These are phyloP conservation scores for Dictyostelium capitatum DNA, from an alignment of 78 protist species.

Conservation along the genomic window DNA sequence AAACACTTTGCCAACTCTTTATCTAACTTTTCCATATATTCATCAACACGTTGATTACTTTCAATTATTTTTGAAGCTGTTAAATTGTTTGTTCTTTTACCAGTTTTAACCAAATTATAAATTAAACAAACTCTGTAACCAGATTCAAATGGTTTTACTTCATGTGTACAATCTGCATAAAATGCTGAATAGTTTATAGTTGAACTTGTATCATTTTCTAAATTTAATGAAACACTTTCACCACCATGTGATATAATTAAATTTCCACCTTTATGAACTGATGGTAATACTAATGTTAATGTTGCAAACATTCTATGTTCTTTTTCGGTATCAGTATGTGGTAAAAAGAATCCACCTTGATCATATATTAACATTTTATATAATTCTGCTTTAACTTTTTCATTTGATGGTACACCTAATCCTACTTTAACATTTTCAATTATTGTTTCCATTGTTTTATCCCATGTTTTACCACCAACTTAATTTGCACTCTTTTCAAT, in stretches of 20 bases:
- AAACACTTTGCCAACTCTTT: background rate
- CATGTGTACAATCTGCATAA: constrained; percentile 27
- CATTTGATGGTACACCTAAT: background rate
- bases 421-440: background rate
- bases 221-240: background rate
- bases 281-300: constrained; percentile 26
- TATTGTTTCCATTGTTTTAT: background rate
- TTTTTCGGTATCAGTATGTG: constrained; percentile 32
- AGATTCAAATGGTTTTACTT: constrained; percentile 9
- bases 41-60: background rate
- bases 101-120: constrained; percentile 3
- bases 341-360: constrained; percentile 38
- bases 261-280: constrained; percentile 35
- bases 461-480: background rate
- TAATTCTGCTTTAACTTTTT: background rate
- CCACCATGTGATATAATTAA: constrained; percentile 6
- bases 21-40: background rate
- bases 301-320: constrained; percentile 51
- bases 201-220: background rate
- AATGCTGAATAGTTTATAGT: background rate
- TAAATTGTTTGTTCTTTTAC: background rate
- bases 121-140: constrained; percentile 39
- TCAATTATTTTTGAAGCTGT: background rate
- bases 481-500: background rate
- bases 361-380: constrained; percentile 43